These are phyloP conservation scores for Eimeria tenella DNA, from an alignment of 169 alveolate genomes.

Conservation along the genomic window DNA sequence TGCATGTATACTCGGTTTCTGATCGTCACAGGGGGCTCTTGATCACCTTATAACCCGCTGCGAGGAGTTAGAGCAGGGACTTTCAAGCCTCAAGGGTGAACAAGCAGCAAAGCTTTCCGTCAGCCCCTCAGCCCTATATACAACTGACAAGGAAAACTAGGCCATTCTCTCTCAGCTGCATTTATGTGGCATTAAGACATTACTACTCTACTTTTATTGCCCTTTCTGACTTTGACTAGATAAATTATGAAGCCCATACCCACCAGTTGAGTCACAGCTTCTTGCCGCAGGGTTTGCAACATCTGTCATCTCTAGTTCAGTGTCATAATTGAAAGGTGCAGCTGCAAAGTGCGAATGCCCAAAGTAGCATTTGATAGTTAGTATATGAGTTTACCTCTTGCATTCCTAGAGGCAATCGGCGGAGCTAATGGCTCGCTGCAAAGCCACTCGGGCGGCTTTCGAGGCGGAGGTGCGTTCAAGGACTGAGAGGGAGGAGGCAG, in stretches of 20 bases:
- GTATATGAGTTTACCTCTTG: neutral
- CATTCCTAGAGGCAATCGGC: constrained; percentile 25
- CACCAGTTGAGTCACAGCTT: too few relatives aligned
- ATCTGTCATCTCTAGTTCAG: too few relatives aligned
- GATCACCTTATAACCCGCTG: constrained; percentile 61
- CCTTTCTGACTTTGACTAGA: too few relatives aligned
- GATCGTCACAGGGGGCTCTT: constrained; percentile 35
- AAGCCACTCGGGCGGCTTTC: constrained; percentile 43
- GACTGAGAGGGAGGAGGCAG: constrained; percentile 52
- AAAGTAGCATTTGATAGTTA: too few relatives aligned
- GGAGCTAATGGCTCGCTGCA: constrained; percentile 61
- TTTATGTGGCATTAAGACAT: too few relatives aligned
- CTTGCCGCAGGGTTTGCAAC: too few relatives aligned
- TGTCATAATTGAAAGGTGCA: too few relatives aligned
- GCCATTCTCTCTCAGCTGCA: too few relatives aligned
- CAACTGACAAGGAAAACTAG: neutral
- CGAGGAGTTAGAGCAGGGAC: constrained; percentile 57
- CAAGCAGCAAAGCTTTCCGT: constrained; percentile 39
- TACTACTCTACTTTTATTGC: too few relatives aligned
- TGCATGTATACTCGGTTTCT: too few relatives aligned
- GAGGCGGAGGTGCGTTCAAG: constrained; percentile 45
- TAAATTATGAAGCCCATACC: too few relatives aligned
- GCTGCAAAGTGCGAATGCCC: too few relatives aligned
- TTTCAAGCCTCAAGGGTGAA: constrained; percentile 37
- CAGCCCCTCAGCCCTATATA: constrained; percentile 12